Base-by-base conservation (phyloP, 495 filamentous ascomycete species). In the Alectoria sarmentosa region DNA sequence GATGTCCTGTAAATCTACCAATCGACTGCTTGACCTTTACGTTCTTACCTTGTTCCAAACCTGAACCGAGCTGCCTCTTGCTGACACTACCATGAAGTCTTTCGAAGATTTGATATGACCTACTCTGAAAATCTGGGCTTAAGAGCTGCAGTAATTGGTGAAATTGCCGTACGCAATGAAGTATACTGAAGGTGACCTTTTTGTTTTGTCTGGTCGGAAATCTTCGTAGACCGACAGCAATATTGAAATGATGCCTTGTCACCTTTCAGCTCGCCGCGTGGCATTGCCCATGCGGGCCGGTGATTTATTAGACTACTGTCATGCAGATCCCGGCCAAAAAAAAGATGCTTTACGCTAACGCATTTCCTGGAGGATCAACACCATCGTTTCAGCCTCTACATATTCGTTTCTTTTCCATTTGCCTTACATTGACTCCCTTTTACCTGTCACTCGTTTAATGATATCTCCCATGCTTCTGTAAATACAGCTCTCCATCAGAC, bases 401-500 rank as follows among this genome's bases (percentile, higher is more conserved):
- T 46, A n/a, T 9, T 46, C 30, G 5, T 32, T 21, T 55, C 17
- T 3, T 13, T 36, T 55, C 2, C 46, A 21, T 3, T 34, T 34
- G 10, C 17, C 26, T 13, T 10, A n/a, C n/a, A 21, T 34, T 34
- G 17, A 17, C 30, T 30, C 13, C 17, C 8, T 55, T 54, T 7
- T 6, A 30, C 26, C 5, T 13, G 26, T 32, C 56, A n/a, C 7
- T 58, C 34, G 21, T 58, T 38, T 37, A 5, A 4, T 37, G 3
- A 58, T 7, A n/a, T 15, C 17, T 58, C 34, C 5, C 57, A 41
- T 60, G 36, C 6, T 42, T 52, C 2, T 65, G 34, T 65, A 54
- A 3, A 52, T 60, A 65, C 23, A 38, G 5, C 57, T 30, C 7
- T 26, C 30, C 21, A 41, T 8, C 57, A 39, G 2, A 28, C 10